Percentiles rank a stretch among this genome's conserved stretches.
Evolutionary conservation across 352 stramenopile species (phyloP).

Genomic region (Aphanomyces euteiches): DNA sequence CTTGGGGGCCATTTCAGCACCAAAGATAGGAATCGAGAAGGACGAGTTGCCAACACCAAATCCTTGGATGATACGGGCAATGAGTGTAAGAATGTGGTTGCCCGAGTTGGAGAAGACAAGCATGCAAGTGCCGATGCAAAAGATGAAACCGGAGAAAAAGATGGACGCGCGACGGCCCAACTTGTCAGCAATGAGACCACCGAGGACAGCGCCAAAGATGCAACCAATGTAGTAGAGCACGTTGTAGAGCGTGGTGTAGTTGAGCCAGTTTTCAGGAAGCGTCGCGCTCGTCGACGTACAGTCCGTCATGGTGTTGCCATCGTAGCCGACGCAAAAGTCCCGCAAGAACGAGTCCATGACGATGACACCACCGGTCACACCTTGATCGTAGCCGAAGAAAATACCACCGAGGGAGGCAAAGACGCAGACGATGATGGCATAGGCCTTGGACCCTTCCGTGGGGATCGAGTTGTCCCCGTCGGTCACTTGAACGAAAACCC

Average conservation of each 20-base stretch:
- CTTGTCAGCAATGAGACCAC: constrained; percentile 40
- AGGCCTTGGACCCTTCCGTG: constrained; percentile 39
- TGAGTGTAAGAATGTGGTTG: too few species aligned
- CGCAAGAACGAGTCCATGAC: constrained; percentile 47
- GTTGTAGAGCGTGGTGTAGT: constrained; percentile 45
- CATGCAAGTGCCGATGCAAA: too few species aligned
- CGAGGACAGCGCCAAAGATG: constrained; percentile 42
- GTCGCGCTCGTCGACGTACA: constrained; percentile 29
- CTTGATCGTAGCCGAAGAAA: constrained; percentile 51
- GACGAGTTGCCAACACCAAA: constrained; percentile 19
- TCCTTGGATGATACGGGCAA: too few species aligned
- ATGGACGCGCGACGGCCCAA: constrained; percentile 40
- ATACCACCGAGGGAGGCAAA: constrained; percentile 46
- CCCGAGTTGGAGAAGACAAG: too few species aligned
- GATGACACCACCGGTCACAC: constrained; percentile 42
- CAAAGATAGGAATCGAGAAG: constrained; percentile 45
- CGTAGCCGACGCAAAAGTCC: constrained; percentile 45
- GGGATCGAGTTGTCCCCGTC: constrained; percentile 7
- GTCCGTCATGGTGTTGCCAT: constrained; percentile 35
- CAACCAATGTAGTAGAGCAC: constrained; percentile 41
- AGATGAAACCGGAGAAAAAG: constrained; percentile 37
- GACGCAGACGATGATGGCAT: constrained; percentile 40
- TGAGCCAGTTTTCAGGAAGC: constrained; percentile 42
- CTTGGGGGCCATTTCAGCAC: constrained; percentile 44
- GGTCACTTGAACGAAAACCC: too few species aligned